A percentile compares a stretch with the other conserved stretches of the same genome.
Evolutionary conservation across 2,329 filamentous ascomycete species (phyloP).

Genomic region (Claviceps fusiformis): DNA sequence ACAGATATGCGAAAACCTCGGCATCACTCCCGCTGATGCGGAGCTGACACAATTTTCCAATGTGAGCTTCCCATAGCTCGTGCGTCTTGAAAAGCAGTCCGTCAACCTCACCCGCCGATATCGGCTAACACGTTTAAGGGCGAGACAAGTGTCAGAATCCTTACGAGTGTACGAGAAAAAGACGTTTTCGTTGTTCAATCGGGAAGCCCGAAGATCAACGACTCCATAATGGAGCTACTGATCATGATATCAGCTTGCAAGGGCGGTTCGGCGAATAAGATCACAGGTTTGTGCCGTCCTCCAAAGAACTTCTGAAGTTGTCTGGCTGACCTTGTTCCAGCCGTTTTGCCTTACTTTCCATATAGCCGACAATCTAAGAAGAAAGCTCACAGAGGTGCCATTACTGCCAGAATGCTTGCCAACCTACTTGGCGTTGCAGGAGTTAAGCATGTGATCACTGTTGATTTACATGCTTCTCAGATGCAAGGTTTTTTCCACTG

Average conservation of each 20-base stretch:
- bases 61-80: slow-evolving; percentile 32
- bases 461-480: slow-evolving; percentile 93
- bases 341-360: slow-evolving; percentile 90
- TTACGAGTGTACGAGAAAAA: slow-evolving; percentile 79
- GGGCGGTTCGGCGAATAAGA: slow-evolving; percentile 89
- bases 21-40: slow-evolving; percentile 49
- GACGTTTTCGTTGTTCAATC: slow-evolving; percentile 99
- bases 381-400: slow-evolving; percentile 91
- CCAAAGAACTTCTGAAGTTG: background rate
- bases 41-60: slow-evolving; percentile 60
- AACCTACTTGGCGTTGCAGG: slow-evolving; percentile 89
- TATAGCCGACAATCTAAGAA: slow-evolving; percentile 99
- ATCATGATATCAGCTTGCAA: slow-evolving; percentile 99
- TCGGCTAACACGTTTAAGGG: slow-evolving; percentile 30
- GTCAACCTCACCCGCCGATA: slow-evolving; percentile 5
- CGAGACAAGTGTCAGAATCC: slow-evolving; percentile 56
- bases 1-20: slow-evolving; percentile 55
- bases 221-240: slow-evolving; percentile 96
- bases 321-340: slow-evolving; percentile 27
- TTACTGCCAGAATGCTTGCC: slow-evolving; percentile 92
- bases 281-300: slow-evolving; percentile 57
- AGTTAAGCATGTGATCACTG: slow-evolving; percentile 93
- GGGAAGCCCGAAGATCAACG: slow-evolving; percentile 89
- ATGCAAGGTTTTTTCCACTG: slow-evolving; percentile 99
- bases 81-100: background rate